Evolutionary conservation across 331 rosid genomes (phyloP), one percentile per base, ranked within the genome.

Genomic region (Spiraea crenata): DNA sequence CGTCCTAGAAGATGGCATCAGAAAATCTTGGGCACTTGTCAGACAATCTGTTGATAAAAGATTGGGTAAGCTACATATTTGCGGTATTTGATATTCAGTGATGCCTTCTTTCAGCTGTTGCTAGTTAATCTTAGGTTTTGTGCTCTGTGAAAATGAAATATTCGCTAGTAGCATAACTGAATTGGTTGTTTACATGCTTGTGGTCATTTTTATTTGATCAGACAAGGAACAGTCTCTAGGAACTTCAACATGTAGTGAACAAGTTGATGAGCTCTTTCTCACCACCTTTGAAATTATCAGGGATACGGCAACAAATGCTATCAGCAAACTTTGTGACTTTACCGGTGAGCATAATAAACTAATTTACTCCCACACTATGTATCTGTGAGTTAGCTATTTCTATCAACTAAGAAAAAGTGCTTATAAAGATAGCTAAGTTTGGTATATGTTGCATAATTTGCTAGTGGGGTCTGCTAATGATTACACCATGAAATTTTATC

Each of bases 261-360:
- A 80, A 73, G 70, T 77, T 31, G 86, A 85, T 72, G 87, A 80
- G 73, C 80, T 85, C 55, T 85, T 85, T 73, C 75, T 54, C 78
- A 80, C 74, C 68, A 85, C 87, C 74, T 85, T 85, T 39, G 62
- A 77, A 73, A 74, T 77, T 75, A 85, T 82, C 56, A 77, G 74
- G 78, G 86, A 81, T 75, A 49, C 78, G 19, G 49, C 77, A 37
- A 62, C 71, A 42, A 76, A 65, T 72, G 74, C 74, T 65, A 77
- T 78, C 77, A 75, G 76, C 73, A 82, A 78, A 69, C 69, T 85
- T 34, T 82, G 87, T 61, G 85, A 82, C 70, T 75, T 85, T 46
- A 56, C 51, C 25, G 90, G 90, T 85, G 50, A 79, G 83, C 35
- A 56, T 10, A 49, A 12, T 56, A 41, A 13, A 41, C 64, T 14